Evolutionary conservation across 108 stramenopile genomes (phyloP).

Genomic region (Schizochytrium sp.): DNA sequence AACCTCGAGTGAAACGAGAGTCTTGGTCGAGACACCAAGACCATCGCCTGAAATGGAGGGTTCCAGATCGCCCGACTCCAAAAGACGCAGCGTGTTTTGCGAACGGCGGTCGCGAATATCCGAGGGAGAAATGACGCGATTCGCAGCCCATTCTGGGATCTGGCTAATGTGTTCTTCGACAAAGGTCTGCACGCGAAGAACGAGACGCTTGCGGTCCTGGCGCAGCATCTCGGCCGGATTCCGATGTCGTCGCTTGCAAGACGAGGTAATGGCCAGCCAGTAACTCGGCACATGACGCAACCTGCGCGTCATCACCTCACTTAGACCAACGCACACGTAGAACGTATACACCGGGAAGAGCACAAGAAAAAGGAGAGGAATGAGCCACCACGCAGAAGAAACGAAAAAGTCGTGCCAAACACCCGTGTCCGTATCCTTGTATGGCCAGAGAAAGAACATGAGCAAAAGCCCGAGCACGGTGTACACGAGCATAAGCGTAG

Average conservation of each 20-base stretch:
- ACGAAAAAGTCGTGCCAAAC: not conserved
- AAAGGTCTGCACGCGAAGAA: not conserved
- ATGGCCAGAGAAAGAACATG: not conserved
- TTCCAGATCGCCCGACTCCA: not conserved
- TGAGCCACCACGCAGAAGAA: not conserved
- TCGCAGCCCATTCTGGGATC: not conserved
- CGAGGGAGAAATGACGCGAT: not conserved
- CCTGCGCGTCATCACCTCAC: not conserved
- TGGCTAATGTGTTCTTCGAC: not conserved
- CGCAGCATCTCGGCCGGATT: slow-evolving; percentile 8
- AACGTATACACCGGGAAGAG: not conserved
- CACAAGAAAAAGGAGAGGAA: not conserved
- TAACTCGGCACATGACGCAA: not conserved
- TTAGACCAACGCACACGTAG: not conserved
- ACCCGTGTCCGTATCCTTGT: not conserved
- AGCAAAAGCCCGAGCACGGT: not conserved
- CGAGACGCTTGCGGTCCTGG: slow-evolving; percentile 10
- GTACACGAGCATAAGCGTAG: not conserved
- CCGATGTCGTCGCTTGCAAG: not conserved
- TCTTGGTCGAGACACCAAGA: not conserved
- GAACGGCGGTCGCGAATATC: not conserved
- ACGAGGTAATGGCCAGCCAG: not conserved
- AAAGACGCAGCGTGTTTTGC: not conserved
- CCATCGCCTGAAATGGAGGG: not conserved
- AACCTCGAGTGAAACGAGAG: too few relatives aligned